A percentile compares a stretch with the other conserved stretches of the same genome.
Conservation (phyloP, 441 rosid genomes). For the Pelargonium fulgidum region DNA sequence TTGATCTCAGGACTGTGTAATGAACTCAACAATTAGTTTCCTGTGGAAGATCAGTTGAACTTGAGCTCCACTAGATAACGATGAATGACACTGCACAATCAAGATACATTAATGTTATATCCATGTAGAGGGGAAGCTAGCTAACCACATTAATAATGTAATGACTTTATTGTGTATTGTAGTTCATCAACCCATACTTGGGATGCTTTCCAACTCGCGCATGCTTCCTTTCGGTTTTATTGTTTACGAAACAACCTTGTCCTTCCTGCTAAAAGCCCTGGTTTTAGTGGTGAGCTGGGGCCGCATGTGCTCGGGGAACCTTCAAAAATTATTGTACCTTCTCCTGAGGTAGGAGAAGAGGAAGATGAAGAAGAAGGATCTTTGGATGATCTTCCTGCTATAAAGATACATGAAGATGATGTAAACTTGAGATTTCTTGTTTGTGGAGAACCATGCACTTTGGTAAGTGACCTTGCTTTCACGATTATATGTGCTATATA, state of each 20-base stretch:
- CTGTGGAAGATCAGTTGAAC: not conserved
- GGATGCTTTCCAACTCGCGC: conserved; percentile 5
- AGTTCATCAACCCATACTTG: conserved; percentile 6
- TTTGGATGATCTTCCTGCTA: conserved; percentile 4
- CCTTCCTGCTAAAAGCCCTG: not conserved
- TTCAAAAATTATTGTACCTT: not conserved
- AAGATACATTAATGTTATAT: too few species aligned
- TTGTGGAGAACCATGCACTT: not conserved
- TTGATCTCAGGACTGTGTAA: not conserved
- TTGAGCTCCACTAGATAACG: not conserved
- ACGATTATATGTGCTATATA: not conserved
- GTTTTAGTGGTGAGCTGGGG: conserved; percentile 2
- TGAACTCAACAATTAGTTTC: not conserved
- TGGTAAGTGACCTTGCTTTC: not conserved
- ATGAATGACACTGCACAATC: too few species aligned
- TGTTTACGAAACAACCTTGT: not conserved
- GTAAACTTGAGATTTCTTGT: conserved; percentile 10
- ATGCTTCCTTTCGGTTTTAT: not conserved
- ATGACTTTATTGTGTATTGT: not conserved
- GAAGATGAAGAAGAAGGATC: conserved; percentile 5
- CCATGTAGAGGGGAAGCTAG: too few species aligned
- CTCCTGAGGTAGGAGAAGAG: not conserved
- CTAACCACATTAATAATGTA: too few species aligned
- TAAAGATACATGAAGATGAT: conserved; percentile 2
- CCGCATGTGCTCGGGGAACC: not conserved